A percentile compares a stretch with the other conserved stretches of the same genome.
Evolutionary conservation across 108 stramenopile species (phyloP).

Genomic region (Bacterosira constricta): DNA sequence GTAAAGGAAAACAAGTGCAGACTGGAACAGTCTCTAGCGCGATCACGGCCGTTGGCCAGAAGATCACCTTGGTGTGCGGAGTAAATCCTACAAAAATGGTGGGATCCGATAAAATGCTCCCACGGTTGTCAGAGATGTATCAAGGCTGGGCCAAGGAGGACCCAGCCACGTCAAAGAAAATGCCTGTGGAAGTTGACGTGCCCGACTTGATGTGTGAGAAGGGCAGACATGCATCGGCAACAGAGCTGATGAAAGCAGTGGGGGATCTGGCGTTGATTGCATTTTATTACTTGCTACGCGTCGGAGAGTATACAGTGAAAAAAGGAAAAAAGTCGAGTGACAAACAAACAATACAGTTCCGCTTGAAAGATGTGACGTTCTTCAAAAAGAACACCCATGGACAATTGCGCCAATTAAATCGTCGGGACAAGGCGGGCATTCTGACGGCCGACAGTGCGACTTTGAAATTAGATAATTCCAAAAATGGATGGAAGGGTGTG

Average conservation of each 20-base stretch:
- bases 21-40: conserved; percentile 8
- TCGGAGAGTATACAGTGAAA: conserved; percentile 13
- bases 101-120: neutral
- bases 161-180: conserved; percentile 7
- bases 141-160: conserved; percentile 13
- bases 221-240: neutral
- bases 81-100: conserved; percentile 4
- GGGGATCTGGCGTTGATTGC: conserved; percentile 7
- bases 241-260: neutral
- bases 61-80: neutral
- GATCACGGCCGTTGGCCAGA: conserved; percentile 18
- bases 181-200: conserved; percentile 11
- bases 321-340: neutral
- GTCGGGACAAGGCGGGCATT: too few species aligned
- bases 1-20: neutral
- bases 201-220: neutral
- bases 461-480: neutral
- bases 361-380: neutral
- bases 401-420: neutral
- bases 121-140: neutral
- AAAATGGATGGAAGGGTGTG: conserved; percentile 10
- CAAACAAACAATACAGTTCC: conserved; percentile 7
- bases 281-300: conserved; percentile 8
- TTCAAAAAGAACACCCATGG: conserved; percentile 1
- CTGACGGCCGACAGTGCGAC: neutral